phyloP scores from a whole-genome alignment of 768 basidiomycete species.

The Megacollybia marginata region DNA sequence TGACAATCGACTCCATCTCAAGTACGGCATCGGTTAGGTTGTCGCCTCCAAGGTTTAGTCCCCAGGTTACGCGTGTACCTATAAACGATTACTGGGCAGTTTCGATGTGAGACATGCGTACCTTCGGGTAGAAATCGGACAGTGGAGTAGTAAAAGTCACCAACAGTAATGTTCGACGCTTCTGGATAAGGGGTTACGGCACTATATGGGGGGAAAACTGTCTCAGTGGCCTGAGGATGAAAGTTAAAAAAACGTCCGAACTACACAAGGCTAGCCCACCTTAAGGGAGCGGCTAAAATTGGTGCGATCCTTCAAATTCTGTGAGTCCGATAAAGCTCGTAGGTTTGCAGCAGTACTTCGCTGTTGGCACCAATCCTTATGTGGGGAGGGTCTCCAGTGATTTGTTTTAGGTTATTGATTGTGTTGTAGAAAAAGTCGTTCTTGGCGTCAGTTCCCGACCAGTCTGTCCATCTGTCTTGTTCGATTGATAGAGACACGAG shows the following conservation, averaged over 20 bases:
- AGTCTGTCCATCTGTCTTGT: conserved; percentile 65
- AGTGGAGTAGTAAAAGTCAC: conserved; percentile 41
- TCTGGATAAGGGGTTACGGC: conserved; percentile 57
- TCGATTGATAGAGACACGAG: conserved; percentile 63
- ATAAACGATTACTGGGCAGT: not conserved
- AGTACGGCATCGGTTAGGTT: conserved; percentile 25
- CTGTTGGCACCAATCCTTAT: conserved; percentile 56
- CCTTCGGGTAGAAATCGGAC: conserved; percentile 30
- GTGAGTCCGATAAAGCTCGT: conserved; percentile 27
- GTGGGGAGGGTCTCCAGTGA: conserved; percentile 46
- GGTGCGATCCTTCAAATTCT: conserved; percentile 37
- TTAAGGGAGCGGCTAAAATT: conserved; percentile 40
- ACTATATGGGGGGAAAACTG: conserved; percentile 41
- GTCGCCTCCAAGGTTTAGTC: conserved; percentile 33
- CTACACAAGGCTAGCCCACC: conserved; percentile 17
- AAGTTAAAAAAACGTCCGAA: not conserved
- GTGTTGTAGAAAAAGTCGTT: conserved; percentile 59
- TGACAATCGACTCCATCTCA: conserved; percentile 22
- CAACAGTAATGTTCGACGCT: conserved; percentile 49
- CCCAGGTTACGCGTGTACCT: conserved; percentile 37
- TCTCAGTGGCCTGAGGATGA: conserved; percentile 32
- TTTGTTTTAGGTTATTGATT: conserved; percentile 44
- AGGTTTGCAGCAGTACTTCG: conserved; percentile 17
- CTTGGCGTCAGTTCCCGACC: conserved; percentile 41
- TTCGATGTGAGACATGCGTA: not conserved